A percentile compares a stretch with the other conserved stretches of the same genome.
phyloP scores from a whole-genome alignment of 805 yeast species.

The Saccharomyces kudriavzevii region DNA sequence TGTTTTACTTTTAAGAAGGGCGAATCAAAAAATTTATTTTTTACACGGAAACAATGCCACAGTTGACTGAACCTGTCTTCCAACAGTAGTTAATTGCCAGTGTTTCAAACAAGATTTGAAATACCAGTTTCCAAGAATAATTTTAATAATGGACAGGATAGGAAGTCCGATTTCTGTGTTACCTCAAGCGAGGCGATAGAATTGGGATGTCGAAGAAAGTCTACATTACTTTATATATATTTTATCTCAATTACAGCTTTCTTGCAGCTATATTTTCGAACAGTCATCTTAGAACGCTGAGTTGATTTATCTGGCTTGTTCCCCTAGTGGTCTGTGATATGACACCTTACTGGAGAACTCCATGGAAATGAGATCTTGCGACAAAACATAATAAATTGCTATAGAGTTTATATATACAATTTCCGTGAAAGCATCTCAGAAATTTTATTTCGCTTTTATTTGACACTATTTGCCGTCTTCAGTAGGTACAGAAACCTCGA shows the following conservation, averaged over 20 bases:
- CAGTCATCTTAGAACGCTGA: no score
- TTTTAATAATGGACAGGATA: constrained; percentile 25
- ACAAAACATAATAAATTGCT: not conserved
- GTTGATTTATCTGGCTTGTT: no score
- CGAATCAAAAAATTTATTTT: constrained; percentile 27
- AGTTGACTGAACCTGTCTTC: constrained; percentile 31
- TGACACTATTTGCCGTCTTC: not conserved
- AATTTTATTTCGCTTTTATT: not conserved
- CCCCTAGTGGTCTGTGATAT: no score
- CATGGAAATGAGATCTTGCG: no score
- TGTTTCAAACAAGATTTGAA: constrained; percentile 26
- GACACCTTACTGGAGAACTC: no score
- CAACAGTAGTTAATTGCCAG: constrained; percentile 34
- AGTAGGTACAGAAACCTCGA: constrained; percentile 10
- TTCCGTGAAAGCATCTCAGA: constrained; percentile 5
- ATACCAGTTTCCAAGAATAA: constrained; percentile 33
- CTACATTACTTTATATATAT: constrained; percentile 19
- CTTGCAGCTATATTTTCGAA: no score
- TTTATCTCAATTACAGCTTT: no score
- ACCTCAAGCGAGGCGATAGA: constrained; percentile 23
- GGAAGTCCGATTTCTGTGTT: constrained; percentile 34
- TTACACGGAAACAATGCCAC: constrained; percentile 33
- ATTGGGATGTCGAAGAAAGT: constrained; percentile 35
- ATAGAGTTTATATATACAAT: constrained; percentile 2
- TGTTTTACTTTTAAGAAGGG: constrained; percentile 12